Conservation (phyloP, 2,329 filamentous ascomycete genomes). For the Ceratocystis cubensis region DNA sequence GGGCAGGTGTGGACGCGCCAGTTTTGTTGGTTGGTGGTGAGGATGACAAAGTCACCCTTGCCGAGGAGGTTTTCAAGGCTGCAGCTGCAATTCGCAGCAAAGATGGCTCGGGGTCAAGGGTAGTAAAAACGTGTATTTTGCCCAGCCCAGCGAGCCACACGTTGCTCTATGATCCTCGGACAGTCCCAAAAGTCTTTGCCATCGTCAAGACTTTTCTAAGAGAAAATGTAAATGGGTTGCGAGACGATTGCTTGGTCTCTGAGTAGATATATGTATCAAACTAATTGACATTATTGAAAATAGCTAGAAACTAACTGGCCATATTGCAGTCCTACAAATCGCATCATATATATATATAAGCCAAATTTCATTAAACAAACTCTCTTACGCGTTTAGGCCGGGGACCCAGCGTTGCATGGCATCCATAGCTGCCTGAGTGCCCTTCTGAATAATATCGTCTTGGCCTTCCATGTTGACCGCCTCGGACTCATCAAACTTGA, state of each 20-base stretch:
- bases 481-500: not conserved
- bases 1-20: constrained; percentile 60
- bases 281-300: constrained; percentile 2
- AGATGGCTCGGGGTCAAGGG: constrained; percentile 28
- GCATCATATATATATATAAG: constrained; percentile 23
- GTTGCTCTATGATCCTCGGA: constrained; percentile 66
- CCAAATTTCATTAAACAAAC: constrained; percentile 3
- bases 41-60: constrained; percentile 62
- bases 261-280: not conserved
- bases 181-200: constrained; percentile 63
- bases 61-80: constrained; percentile 58
- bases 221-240: constrained; percentile 51
- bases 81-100: constrained; percentile 24
- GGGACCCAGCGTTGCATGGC: constrained; percentile 19
- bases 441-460: constrained; percentile 13
- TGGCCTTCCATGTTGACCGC: not conserved
- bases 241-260: not conserved
- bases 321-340: not conserved
- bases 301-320: not conserved
- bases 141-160: constrained; percentile 71
- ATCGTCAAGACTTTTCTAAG: constrained; percentile 73
- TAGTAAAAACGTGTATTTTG: constrained; percentile 57
- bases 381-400: not conserved
- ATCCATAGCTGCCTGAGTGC: constrained; percentile 17
- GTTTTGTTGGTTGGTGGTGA: constrained; percentile 69